Evolutionary conservation across 208 protist species (phyloP).

Genomic region (Leishmania tropica): DNA sequence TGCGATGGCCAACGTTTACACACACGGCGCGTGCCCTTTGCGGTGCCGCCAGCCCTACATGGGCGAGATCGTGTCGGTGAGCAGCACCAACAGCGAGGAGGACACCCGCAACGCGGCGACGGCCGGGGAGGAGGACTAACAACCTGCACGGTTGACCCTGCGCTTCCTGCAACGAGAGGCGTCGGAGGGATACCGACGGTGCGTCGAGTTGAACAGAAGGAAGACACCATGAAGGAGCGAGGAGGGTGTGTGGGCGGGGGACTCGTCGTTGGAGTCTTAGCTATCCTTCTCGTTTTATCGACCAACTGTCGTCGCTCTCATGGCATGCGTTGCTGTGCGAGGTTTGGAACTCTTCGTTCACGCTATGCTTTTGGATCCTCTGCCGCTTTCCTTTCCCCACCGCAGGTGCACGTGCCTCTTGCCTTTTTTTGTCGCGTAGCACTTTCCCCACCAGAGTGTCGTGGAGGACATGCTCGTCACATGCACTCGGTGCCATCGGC

Average conservation of each 20-base stretch:
- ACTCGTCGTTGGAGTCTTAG: not conserved
- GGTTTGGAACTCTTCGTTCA: not conserved
- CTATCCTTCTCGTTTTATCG: not conserved
- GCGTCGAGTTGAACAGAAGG: not conserved
- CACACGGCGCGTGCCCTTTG: conserved; percentile 31
- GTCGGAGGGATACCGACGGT: not conserved
- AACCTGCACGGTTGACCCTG: not conserved
- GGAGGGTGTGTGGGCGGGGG: not conserved
- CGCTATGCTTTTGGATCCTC: not conserved
- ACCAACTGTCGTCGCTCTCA: not conserved
- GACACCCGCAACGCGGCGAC: not conserved
- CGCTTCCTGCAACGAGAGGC: conserved; percentile 8
- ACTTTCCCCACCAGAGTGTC: not conserved
- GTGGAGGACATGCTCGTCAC: not conserved
- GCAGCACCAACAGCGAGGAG: conserved; percentile 11
- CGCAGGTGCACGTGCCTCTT: not conserved
- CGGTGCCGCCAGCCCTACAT: conserved; percentile 46
- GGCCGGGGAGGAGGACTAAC: not conserved
- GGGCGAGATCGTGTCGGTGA: conserved; percentile 23
- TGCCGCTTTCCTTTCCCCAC: not conserved
- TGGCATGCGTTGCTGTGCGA: not conserved
- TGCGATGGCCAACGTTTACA: conserved; percentile 49
- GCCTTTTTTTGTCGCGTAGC: not conserved
- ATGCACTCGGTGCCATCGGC: not conserved
- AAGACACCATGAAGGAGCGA: not conserved